Evolutionary conservation across 1,284 basidiomycete genomes (phyloP), one percentile per base, ranked within the genome.

Genomic region (Heterobasidion occidentale): DNA sequence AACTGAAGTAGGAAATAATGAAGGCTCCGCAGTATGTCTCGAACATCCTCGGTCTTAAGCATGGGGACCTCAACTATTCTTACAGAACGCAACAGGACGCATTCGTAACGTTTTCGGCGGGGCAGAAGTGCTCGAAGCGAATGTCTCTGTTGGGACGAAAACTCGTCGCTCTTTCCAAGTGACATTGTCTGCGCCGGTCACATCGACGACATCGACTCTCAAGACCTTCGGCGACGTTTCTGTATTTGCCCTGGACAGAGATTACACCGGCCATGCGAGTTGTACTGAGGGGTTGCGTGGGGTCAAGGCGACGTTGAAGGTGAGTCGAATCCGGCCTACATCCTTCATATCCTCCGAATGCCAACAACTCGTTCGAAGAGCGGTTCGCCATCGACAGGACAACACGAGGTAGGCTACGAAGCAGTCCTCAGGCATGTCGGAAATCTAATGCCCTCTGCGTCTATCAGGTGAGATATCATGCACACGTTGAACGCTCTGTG

Each of bases 1-100:
- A 1, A 98, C 96, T 1, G 94, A 98, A 66, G 78, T 98, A 4
- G 97, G 97, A 9, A 94, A 97, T 57, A 90, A 90, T 53, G 96
- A 98, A 70, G 96, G 93, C 8, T 92, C 77, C 55, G 92, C 91
- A 20, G 92, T 92, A 67, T 67, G 89, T 81, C 38, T 58, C 20
- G 19, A 57, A 1, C n/a, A 12, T 42, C 47, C 36, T 7, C 15
- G 27, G 36, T 17, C 52, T 45, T 36, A 46, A 27, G 27, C 27
- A 27, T 27, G 27, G 27, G 27, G 60, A 34, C 58, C 35, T 54
- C 49, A 46, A 17, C 33, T 20, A 44, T 33, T 42, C 34, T n/a
- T 12, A 12, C 60, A 88, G 86, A 92, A 87, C 56, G 80, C 87
- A 45, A 91, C 88, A 7, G 92, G 82, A 15, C 84, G 88, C 53